phyloP scores from a whole-genome alignment of 441 rosid genomes.

The Populus hybrid region DNA sequence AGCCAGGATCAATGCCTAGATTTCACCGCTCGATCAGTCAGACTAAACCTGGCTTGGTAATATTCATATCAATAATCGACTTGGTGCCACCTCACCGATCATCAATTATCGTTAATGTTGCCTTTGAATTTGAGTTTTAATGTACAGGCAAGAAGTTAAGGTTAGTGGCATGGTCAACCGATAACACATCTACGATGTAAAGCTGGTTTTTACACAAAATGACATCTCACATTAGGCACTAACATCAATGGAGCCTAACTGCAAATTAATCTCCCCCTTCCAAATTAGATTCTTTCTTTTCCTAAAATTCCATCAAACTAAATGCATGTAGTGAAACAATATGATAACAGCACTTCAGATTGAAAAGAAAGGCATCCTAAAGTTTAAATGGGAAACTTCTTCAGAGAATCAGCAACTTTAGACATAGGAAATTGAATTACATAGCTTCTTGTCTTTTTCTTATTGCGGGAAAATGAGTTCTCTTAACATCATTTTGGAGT shows the following conservation, averaged over 20 bases:
- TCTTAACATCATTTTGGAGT: not conserved
- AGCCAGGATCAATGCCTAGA: not conserved
- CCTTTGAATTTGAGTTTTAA: no score
- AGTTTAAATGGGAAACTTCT: not conserved
- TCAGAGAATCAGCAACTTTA: not conserved
- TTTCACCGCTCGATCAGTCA: not conserved
- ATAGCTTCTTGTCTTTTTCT: not conserved
- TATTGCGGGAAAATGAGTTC: not conserved
- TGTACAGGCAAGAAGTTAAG: no score
- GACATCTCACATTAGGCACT: no score
- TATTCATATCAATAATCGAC: not conserved
- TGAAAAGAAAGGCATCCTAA: not conserved
- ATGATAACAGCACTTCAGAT: not conserved
- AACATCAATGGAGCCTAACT: no score
- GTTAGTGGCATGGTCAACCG: no score
- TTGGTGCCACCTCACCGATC: not conserved
- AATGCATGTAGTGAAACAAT: not conserved
- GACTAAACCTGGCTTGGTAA: not conserved
- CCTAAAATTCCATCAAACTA: not conserved
- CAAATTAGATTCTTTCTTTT: not conserved
- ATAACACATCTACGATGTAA: no score
- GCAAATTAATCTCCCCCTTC: no score
- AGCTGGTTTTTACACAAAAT: no score
- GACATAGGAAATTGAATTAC: not conserved
- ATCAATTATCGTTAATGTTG: no score